A percentile compares a stretch with the other conserved stretches of the same genome.
These are phyloP conservation scores for Ophiocordyceps camponoti-leonardi DNA, from an alignment of 2,329 filamentous ascomycete genomes.

Conservation along the genomic window DNA sequence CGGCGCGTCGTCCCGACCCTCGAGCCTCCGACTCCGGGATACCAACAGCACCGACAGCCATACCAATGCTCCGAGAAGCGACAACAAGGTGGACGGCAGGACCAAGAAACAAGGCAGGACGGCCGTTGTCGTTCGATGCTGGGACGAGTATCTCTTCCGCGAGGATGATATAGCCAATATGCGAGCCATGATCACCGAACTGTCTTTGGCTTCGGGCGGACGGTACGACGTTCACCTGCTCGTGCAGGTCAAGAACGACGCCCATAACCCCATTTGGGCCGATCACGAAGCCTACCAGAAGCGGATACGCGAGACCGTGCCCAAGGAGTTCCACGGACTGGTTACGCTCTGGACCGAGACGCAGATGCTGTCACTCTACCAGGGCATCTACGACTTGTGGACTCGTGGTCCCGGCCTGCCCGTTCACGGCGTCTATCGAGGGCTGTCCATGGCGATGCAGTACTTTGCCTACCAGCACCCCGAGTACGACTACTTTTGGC, in stretches of 20 bases:
- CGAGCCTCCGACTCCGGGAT: neutral
- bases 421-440: constrained; percentile 84
- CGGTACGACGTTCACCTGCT: constrained; percentile 79
- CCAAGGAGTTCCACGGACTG: constrained; percentile 75
- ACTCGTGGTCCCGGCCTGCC: constrained; percentile 48
- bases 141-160: constrained; percentile 64
- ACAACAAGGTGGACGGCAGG: constrained; percentile 1
- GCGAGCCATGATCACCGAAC: constrained; percentile 68
- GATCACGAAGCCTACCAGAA: constrained; percentile 50
- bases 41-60: constrained; percentile 2
- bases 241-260: constrained; percentile 67
- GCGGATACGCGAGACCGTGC: constrained; percentile 50
- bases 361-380: constrained; percentile 83
- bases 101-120: constrained; percentile 26
- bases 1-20: neutral
- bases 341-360: constrained; percentile 86
- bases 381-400: constrained; percentile 68
- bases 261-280: constrained; percentile 60
- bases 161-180: constrained; percentile 69
- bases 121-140: constrained; percentile 67
- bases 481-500: constrained; percentile 85
- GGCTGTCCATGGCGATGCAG: constrained; percentile 85
- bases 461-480: constrained; percentile 79
- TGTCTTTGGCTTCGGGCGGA: constrained; percentile 63
- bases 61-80: neutral